Evolutionary conservation across 805 yeast species (phyloP).

Genomic region (Nakazawaea wickerhamii): DNA sequence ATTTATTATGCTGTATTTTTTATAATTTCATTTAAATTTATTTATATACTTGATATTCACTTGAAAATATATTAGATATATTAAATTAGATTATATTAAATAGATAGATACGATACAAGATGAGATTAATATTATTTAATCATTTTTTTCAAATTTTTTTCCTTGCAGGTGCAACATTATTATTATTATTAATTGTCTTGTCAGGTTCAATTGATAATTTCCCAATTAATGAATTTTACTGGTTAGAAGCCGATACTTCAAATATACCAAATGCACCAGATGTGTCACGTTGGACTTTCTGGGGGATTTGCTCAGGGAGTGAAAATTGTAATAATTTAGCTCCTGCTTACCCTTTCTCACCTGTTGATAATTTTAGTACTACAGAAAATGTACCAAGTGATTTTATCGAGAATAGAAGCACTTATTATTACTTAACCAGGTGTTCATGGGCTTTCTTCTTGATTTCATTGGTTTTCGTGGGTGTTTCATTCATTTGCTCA

Average conservation of each 20-base stretch:
- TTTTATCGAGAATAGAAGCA: constrained; percentile 42
- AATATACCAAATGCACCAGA: constrained; percentile 41
- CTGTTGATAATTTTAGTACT: constrained; percentile 66
- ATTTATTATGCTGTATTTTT: too few relatives aligned
- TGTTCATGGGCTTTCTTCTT: constrained; percentile 61
- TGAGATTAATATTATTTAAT: constrained; percentile 24
- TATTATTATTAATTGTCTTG: constrained; percentile 52
- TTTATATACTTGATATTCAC: too few relatives aligned
- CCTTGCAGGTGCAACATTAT: constrained; percentile 42
- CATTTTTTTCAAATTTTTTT: constrained; percentile 40
- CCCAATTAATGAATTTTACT: constrained; percentile 64
- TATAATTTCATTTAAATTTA: constrained; percentile 16
- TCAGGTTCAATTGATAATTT: constrained; percentile 55
- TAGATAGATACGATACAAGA: neutral
- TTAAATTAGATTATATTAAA: too few relatives aligned
- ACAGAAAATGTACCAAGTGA: constrained; percentile 45
- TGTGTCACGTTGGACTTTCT: constrained; percentile 72
- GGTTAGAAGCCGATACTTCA: constrained; percentile 67
- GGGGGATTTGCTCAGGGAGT: constrained; percentile 64
- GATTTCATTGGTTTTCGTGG: constrained; percentile 55
- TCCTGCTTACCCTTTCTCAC: constrained; percentile 73
- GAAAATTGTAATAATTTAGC: constrained; percentile 35
- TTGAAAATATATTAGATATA: too few relatives aligned
- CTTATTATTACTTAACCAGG: constrained; percentile 63
- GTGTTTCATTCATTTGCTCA: constrained; percentile 53